Evolutionary conservation across 495 filamentous ascomycete species (phyloP).

Genomic region (Saxophila tyrrhenica): DNA sequence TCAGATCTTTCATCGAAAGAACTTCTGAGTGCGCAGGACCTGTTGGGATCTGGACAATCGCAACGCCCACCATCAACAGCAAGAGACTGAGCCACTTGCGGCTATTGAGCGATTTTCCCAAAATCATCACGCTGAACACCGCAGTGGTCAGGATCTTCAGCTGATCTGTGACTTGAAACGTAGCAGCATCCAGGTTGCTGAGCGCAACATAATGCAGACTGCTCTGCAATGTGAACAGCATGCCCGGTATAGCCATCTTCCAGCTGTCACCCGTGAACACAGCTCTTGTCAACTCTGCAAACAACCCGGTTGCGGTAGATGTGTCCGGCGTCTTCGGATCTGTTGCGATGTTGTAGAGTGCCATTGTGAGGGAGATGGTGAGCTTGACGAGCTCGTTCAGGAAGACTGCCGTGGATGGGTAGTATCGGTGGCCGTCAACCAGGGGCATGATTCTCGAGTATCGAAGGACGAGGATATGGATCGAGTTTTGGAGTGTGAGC

Average conservation of each 20-base stretch:
- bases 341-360: conserved; percentile 73
- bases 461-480: conserved; percentile 72
- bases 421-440: conserved; percentile 70
- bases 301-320: conserved; percentile 65
- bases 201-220: conserved; percentile 85
- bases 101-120: conserved; percentile 54
- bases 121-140: conserved; percentile 69
- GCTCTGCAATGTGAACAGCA: conserved; percentile 82
- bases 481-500: conserved; percentile 73
- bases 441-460: conserved; percentile 88
- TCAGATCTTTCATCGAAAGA: conserved; percentile 23
- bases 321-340: conserved; percentile 50
- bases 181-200: conserved; percentile 79
- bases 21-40: conserved; percentile 18
- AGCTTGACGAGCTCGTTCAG: conserved; percentile 90
- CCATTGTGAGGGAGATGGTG: conserved; percentile 70
- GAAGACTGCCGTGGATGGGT: conserved; percentile 88
- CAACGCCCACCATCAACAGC: conserved; percentile 72
- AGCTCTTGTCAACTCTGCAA: conserved; percentile 63
- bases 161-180: conserved; percentile 88
- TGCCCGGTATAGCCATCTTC: conserved; percentile 86
- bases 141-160: conserved; percentile 87
- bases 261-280: conserved; percentile 91
- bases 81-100: conserved; percentile 72
- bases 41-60: conserved; percentile 71